A percentile compares a stretch with the other conserved stretches of the same genome.
These are phyloP conservation scores for Ceratocystis cacaofunesta DNA, from an alignment of 2,329 filamentous ascomycete species.

Conservation along the genomic window DNA sequence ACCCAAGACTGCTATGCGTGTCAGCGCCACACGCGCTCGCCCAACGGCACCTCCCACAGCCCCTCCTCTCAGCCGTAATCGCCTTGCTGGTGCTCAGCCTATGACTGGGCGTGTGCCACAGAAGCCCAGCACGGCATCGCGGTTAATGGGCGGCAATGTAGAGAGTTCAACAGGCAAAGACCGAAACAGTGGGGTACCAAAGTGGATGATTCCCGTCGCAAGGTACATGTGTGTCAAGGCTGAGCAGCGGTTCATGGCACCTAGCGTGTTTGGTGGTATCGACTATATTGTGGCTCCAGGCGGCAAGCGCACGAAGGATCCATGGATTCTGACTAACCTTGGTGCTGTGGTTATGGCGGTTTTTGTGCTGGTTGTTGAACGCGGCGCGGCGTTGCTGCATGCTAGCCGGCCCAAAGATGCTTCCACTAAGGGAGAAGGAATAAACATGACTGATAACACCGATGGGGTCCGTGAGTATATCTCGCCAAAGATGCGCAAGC, in stretches of 20 bases:
- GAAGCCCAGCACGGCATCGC: conserved; percentile 31
- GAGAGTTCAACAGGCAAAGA: conserved; percentile 19
- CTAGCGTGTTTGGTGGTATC: conserved; percentile 61
- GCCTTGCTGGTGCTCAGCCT: conserved; percentile 1
- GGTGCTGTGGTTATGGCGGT: conserved; percentile 44
- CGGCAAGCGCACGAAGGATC: conserved; percentile 32
- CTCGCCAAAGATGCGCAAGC: conserved; percentile 25
- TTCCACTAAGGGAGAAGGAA: conserved; percentile 23
- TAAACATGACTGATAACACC: conserved; percentile 26
- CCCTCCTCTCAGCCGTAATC: neutral
- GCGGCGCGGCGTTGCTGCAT: conserved; percentile 26
- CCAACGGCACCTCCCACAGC: conserved; percentile 21
- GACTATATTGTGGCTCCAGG: conserved; percentile 37
- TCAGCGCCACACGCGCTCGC: conserved; percentile 24
- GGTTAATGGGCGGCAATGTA: conserved; percentile 27
- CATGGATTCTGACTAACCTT: conserved; percentile 34
- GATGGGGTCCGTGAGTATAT: conserved; percentile 23
- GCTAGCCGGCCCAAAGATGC: conserved; percentile 25
- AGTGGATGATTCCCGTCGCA: conserved; percentile 56
- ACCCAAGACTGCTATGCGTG: conserved; percentile 21
- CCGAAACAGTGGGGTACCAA: conserved; percentile 31
- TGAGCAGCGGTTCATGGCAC: conserved; percentile 45
- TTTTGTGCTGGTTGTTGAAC: conserved; percentile 36
- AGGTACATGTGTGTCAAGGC: conserved; percentile 48
- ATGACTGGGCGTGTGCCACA: conserved; percentile 27